These are phyloP conservation scores for Coniosporium tulheliwenetii DNA, from an alignment of 2,329 filamentous ascomycete species.

Conservation along the genomic window DNA sequence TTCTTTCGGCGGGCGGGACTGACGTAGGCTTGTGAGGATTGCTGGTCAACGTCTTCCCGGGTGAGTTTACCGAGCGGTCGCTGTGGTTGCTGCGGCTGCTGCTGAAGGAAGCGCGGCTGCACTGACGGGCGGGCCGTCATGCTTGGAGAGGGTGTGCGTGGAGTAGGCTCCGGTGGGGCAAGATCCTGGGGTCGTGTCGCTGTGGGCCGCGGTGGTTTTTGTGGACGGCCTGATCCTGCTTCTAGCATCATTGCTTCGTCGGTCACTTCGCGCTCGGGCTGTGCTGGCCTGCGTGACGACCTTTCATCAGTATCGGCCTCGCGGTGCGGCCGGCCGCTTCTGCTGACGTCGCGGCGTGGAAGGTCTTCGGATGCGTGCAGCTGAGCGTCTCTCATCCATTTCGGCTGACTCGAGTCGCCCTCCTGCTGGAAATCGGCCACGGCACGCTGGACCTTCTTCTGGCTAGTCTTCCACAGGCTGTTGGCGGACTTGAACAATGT, in stretches of 20 bases:
- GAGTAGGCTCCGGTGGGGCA: constrained; percentile 1
- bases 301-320: constrained; percentile 5
- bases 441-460: constrained; percentile 84
- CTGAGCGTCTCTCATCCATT: constrained; percentile 76
- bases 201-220: constrained; percentile 17
- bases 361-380: constrained; percentile 3
- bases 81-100: constrained; percentile 20
- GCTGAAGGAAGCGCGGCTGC: constrained; percentile 22
- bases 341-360: no score
- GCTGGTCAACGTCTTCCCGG: constrained; percentile 61
- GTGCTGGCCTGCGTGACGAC: constrained; percentile 8
- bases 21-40: constrained; percentile 69
- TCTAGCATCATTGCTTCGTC: constrained; percentile 65
- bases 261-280: constrained; percentile 14
- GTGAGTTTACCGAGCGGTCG: constrained; percentile 41
- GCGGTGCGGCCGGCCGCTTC: no score
- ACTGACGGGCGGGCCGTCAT: constrained; percentile 17
- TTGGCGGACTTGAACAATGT: constrained; percentile 88
- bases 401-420: constrained; percentile 67
- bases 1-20: constrained; percentile 74
- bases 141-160: constrained; percentile 2
- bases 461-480: constrained; percentile 84
- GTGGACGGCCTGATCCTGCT: constrained; percentile 41
- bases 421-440: constrained; percentile 69
- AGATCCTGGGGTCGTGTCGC: constrained; percentile 8